Percentiles rank a stretch among this genome's conserved stretches.
Conservation (phyloP, 148 eudicot genomes). For the Dysphania ambrosioides region DNA sequence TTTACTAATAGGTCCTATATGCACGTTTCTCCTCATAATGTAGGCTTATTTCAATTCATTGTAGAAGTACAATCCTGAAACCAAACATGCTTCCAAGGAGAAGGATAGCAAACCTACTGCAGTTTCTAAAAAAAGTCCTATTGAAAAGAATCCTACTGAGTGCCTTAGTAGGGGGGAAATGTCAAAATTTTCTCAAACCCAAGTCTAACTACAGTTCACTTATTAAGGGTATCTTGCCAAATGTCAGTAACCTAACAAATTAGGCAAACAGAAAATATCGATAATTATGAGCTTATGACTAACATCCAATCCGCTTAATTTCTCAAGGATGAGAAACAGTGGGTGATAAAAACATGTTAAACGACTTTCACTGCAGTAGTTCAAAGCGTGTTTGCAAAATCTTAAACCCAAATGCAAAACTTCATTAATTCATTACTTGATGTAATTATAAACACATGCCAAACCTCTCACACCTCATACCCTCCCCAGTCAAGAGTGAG, state of each 20-base stretch:
- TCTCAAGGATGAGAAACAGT: background rate
- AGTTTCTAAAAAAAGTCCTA: background rate
- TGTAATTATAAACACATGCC: background rate
- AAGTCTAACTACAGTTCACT: background rate
- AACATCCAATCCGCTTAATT: no score
- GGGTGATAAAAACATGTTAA: background rate
- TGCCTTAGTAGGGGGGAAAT: background rate
- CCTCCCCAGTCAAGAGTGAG: background rate
- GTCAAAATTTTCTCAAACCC: background rate
- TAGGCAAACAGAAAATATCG: no score
- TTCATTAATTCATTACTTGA: no score
- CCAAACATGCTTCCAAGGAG: background rate
- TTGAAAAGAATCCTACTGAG: background rate
- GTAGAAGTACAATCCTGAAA: background rate
- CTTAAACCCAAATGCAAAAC: background rate
- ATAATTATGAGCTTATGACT: no score
- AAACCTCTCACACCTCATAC: background rate
- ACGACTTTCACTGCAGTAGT: no score
- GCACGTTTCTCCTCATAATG: background rate
- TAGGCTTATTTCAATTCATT: background rate
- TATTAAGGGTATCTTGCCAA: background rate
- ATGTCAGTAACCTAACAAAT: background rate
- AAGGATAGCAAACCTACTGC: no score
- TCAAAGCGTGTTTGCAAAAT: no score
- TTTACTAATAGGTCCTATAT: background rate